Evolutionary conservation across 1,284 basidiomycete species (phyloP), one percentile per base, ranked within the genome.

Genomic region (Clitocybe nebularis): DNA sequence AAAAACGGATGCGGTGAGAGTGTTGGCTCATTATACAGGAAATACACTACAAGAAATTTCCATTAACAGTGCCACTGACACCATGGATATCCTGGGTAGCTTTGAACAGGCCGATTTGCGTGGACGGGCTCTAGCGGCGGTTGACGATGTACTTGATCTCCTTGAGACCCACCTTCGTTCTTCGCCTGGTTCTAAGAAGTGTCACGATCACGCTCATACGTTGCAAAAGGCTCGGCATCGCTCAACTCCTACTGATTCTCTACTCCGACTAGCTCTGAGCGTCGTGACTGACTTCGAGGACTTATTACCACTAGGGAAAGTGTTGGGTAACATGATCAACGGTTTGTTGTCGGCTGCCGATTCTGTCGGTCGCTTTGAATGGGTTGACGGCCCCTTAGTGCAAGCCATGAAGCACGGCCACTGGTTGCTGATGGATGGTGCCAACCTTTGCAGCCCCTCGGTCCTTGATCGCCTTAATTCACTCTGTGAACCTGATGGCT

Each of bases 391-490:
- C 1, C 91, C 93, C n/a, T 73, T 99, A 13, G 74, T 98, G 20
- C 75, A 74, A 33, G 93, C 96, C 0, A 81, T 99, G 71, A 87
- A 84, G 59, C 67, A 75, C 16, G 96, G 97, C 1, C 74, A 85
- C 51, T 98, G 96, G 94, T 69, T 97, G 37, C 71, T 98, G 33
- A 75, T 99, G 41, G 92, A 97, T 51, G 87, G 87, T 48, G 94
- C 96, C 39, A 99, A 99, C 60, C 73, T 95, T 9, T 99, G 96
- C 67, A 93, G 79, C 47, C 85, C 96, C 2, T 95, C 94, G 2
- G 94, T 99, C 3, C 79, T 99, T 19, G 96, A 99, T 69, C 82
- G 96, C 17, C 79, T 99, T 33, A 99, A 99, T 62, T 95, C 93
- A 24, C 80, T 99, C 7, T 98, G 96, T 60, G 96, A 99, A 66